Base-by-base conservation (phyloP, 495 filamentous ascomycete genomes). In the Tuber brumale region DNA sequence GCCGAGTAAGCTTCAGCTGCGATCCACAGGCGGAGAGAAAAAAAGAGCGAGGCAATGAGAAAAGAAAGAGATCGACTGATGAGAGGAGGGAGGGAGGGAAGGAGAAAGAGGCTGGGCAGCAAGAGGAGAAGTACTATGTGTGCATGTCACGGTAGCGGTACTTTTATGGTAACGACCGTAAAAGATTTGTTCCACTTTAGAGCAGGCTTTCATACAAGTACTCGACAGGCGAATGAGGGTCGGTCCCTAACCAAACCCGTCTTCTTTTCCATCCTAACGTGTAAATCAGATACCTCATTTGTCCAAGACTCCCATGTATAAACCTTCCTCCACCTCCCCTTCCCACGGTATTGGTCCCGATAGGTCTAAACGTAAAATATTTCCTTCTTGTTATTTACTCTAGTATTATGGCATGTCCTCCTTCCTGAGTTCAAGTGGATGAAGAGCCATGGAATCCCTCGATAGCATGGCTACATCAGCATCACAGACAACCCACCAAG, bases 21-120 rank as follows among this genome's bases (percentile, higher is more conserved):
- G 51, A 61, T 61, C 51, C 51, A 10, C 57, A 66, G 27, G 57
- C 4, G 57, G 57, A 75, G 77, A 76, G 78, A 73, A 57, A 66
- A 81, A 75, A 72, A 72, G 74, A 45, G 76, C 45, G 72, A 80
- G 77, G 70, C 75, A 80, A 75, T 75, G 75, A 51, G 75, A 80
- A 80, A 70, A 21, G 72, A 71, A 61, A 42, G 73, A 57, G 76
- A 79, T 48, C 75, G 76, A 79, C 45, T 69, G 72, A 73, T 31
- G 23, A 69, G 76, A 79, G 72, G 69, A 75, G 69, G 70, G 66
- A 48, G 44, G 46, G 69, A 70, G 43, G 43, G 37, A 39, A 27
- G 45, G 74, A 23, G 77, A 72, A 45, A 43, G 43, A 37, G 70
- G 71, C 66, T 48, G 72, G 74, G 31, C 51, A 66, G 69, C 51